Evolutionary conservation across 2,329 filamentous ascomycete species (phyloP), one percentile per base, ranked within the genome.

Genomic region (Aureobasidium leucospermi): DNA sequence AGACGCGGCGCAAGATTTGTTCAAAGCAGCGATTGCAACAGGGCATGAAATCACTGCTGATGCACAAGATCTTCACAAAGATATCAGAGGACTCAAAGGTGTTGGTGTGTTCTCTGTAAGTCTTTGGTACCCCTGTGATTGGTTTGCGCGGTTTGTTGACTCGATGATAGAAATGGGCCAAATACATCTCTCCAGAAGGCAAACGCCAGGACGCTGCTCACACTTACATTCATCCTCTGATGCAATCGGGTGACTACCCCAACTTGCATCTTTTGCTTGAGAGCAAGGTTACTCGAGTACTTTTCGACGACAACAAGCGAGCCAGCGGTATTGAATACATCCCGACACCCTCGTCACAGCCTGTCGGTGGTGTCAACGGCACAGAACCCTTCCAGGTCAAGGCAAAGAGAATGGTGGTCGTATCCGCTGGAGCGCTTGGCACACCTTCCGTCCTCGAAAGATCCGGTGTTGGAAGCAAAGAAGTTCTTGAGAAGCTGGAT

Each of bases 281-380:
- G 64, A 77, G 79, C 2, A 80, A 80, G 59, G 83, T 87, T 0
- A 71, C 78, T 1, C 78, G 77, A n/a, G 66, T 70, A 0, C 58
- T 67, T 9, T 67, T 70, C 16, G 67, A 70, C 19, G 65, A 63
- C n/a, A 61, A 67, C 38, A 67, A 74, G 29, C 82, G 74, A 41
- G 85, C 85, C 3, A 73, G 77, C 0, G 85, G 84, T 0, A 78
- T 88, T 1, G 81, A 86, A 64, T 84, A 81, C 63, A 75, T 78
- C 19, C 77, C 79, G 31, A 68, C 70, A 63, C 65, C 67, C 34
- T 32, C 68, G 15, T 65, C 67, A 49, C 68, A 69, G 29, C 49
- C 49, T 11, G 49, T 53, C 3, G 29, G 19, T 42, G 36, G 36
- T 4, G 36, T 53, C 13, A 53, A 42, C 16, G 28, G 9, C 31